These are phyloP conservation scores for Sarocladium brachiariae DNA, from an alignment of 2,329 filamentous ascomycete genomes.

Conservation along the genomic window DNA sequence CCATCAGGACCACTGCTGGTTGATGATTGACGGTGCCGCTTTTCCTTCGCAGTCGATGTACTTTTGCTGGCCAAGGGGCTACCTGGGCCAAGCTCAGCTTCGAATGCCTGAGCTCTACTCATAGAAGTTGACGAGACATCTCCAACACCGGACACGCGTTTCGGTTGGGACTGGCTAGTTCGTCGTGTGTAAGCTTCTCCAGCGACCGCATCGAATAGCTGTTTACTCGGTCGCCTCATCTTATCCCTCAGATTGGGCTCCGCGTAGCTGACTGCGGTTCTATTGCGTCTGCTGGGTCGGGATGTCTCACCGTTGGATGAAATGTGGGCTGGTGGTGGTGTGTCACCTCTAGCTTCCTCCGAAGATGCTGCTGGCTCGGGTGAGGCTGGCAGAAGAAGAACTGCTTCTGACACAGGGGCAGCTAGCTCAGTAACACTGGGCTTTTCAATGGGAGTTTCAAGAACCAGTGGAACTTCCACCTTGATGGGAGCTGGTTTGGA, in stretches of 20 bases:
- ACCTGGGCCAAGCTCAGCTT: constrained; percentile 12
- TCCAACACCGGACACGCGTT: constrained; percentile 24
- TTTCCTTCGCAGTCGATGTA: constrained; percentile 7
- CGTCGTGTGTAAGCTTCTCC: constrained; percentile 49
- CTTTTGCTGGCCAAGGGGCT: constrained; percentile 38
- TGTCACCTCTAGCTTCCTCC: constrained; percentile 37
- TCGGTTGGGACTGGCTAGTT: constrained; percentile 31
- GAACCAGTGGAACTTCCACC: constrained; percentile 15
- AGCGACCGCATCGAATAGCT: constrained; percentile 66
- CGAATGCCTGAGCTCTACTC: constrained; percentile 8
- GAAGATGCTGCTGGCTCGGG: constrained; percentile 34
- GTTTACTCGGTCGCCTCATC: constrained; percentile 74
- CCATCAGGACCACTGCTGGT: background rate
- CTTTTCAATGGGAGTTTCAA: constrained; percentile 13
- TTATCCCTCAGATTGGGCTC: constrained; percentile 77
- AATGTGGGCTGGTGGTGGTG: constrained; percentile 54
- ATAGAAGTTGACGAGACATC: background rate
- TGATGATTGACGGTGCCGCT: background rate
- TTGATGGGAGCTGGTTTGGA: constrained; percentile 19
- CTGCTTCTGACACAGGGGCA: constrained; percentile 29
- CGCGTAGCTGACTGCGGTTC: constrained; percentile 68
- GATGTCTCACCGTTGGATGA: constrained; percentile 48
- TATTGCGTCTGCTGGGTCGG: constrained; percentile 59
- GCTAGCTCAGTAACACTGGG: constrained; percentile 15
- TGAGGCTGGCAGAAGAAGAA: constrained; percentile 39